Evolutionary conservation across 1,284 basidiomycete genomes (phyloP), one percentile per base, ranked within the genome.

Genomic region (Xerocomus minutiporus): DNA sequence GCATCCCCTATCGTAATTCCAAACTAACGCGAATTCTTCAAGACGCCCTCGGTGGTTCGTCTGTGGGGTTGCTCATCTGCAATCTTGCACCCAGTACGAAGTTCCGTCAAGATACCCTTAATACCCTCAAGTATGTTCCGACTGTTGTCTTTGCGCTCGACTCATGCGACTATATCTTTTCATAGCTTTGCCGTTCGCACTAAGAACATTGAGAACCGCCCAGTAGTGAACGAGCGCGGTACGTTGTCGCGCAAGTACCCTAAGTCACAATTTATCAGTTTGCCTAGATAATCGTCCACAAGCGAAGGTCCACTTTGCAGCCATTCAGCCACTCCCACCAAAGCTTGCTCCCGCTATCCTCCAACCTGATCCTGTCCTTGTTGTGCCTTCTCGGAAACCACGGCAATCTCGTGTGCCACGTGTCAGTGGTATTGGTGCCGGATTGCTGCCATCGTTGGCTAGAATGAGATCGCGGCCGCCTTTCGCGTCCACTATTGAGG

Each of bases 1-100:
- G 88, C 15, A 87, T 91, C 57, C 91, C 91, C 0, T 93, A 93
- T 63, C 81, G 91, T 45, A 88, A 92, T 64, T 88, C 88, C 1
- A 91, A 91, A 62, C 74, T 92, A 29, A 92, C 90, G 0, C 75
- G 90, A 28, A 83, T 93, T 47, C 76, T 93, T 2, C 88, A 91
- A 83, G 88, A 91, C 57, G 88, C 90, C 0, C 79, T 93, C 0
- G 89, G 90, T 23, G 91, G 91, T 6, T 75, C 77, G 1, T 86
- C 88, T 0, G 75, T 88, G 8, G 87, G 87, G 1, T 70, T 93
- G 29, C 71, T 93, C 42, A 89, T 93, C 31, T 91, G 90, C 67
- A 92, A 91, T 61, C 71, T 93, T 8, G 88, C 91, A 2, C 90
- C 91, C 11, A 88, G 88, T 1, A 72, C 73, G 23, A 89, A 83